Conservation (phyloP, 352 stramenopile species). For the Phytopythium helicoides region DNA sequence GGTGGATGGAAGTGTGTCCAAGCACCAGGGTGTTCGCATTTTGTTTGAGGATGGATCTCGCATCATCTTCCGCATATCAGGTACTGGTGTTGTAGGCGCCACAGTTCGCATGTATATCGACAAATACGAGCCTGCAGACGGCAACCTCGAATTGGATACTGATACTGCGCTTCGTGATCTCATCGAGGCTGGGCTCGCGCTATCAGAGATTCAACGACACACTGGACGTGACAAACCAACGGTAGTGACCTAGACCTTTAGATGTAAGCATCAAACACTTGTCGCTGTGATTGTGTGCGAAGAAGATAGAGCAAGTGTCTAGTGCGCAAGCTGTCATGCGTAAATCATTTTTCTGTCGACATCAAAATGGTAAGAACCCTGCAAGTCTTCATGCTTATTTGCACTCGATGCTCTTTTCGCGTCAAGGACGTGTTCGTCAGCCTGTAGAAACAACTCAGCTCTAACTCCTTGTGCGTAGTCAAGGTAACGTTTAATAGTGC, state of each 20-base stretch:
- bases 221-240: slow-evolving; percentile 94
- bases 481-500: too few species aligned
- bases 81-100: slow-evolving; percentile 95
- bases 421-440: too few species aligned
- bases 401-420: too few species aligned
- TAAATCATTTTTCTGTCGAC: too few species aligned
- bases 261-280: too few species aligned
- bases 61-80: slow-evolving; percentile 97
- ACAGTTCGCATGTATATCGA: slow-evolving; percentile 99
- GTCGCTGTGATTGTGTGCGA: too few species aligned
- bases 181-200: slow-evolving; percentile 90
- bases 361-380: too few species aligned
- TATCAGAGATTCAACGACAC: slow-evolving; percentile 91
- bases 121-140: slow-evolving; percentile 93
- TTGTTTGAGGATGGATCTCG: slow-evolving; percentile 94
- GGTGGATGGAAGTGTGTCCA: slow-evolving; percentile 95
- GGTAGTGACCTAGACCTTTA: slow-evolving; percentile 99
- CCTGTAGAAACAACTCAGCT: too few species aligned
- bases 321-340: too few species aligned
- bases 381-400: too few species aligned
- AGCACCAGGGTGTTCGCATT: slow-evolving; percentile 96
- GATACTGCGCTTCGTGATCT: slow-evolving; percentile 83
- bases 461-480: too few species aligned
- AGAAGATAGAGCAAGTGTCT: too few species aligned
- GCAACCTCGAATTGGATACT: slow-evolving; percentile 80